phyloP scores from a whole-genome alignment of 345 rosid genomes.

The Microcos paniculata region DNA sequence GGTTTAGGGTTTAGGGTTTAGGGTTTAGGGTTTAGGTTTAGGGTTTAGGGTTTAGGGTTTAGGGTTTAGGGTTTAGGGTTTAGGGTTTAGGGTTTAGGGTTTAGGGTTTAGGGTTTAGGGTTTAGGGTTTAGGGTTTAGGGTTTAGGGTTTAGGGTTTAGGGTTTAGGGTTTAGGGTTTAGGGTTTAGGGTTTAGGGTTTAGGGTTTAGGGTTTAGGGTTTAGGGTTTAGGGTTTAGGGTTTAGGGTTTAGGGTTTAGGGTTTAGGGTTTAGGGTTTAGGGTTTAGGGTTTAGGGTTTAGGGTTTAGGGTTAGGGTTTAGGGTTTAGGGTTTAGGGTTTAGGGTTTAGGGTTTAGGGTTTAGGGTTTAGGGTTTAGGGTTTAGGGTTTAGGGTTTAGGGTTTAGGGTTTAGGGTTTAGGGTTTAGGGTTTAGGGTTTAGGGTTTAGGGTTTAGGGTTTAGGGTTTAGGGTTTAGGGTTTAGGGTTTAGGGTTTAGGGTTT shows the following conservation, averaged over 20 bases:
- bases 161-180: conserved; percentile 23
- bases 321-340: conserved; percentile 16
- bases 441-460: conserved; percentile 23
- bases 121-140: conserved; percentile 18
- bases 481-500: conserved; percentile 27
- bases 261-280: conserved; percentile 11
- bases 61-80: conserved; percentile 28
- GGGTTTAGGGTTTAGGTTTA: conserved; percentile 23
- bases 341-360: conserved; percentile 19
- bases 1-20: conserved; percentile 5
- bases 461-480: conserved; percentile 21
- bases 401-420: conserved; percentile 16
- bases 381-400: conserved; percentile 21
- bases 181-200: conserved; percentile 21
- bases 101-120: conserved; percentile 19
- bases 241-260: conserved; percentile 19
- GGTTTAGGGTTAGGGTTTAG: background rate
- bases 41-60: conserved; percentile 30
- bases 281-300: background rate
- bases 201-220: conserved; percentile 15
- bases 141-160: conserved; percentile 20
- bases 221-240: conserved; percentile 13
- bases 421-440: conserved; percentile 5
- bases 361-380: conserved; percentile 10
- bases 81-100: conserved; percentile 22